Evolutionary conservation across 805 yeast species (phyloP), one percentile per base, ranked within the genome.

Genomic region (Ogataea pini): DNA sequence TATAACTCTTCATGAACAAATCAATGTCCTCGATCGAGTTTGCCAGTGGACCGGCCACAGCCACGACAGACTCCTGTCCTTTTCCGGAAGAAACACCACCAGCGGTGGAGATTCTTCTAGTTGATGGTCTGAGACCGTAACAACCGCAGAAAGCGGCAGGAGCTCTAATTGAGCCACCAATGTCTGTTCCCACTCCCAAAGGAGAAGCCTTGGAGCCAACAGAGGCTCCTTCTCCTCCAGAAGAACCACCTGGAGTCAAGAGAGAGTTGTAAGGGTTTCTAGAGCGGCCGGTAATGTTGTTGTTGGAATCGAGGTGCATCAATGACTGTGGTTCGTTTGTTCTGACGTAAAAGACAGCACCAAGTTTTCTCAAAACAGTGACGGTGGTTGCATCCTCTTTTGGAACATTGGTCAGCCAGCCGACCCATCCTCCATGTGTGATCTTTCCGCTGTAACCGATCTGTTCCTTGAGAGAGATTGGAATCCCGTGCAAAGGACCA

Each of bases 161-260:
- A 7, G 74, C 77, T 51, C 89, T 72, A 48, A 85, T 79, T 12
- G 85, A 78, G 1, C 89, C 89, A 50, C 89, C 89, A 52, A 84
- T 83, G 60, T 84, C 89, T 22, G 86, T 68, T 4, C 75, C 75
- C 24, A 71, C 32, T 1, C 74, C 74, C 41, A 72, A 50, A 1
- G 68, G 47, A 3, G 71, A 61, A 1, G 68, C 74, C 8, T 57
- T 48, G 12, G 59, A 60, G 0, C 64, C 66, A 18, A 65, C 47
- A 13, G 70, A 48, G 0, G 72, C 61, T 36, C 75, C 78, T 55
- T 74, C 78, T 25, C 78, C 78, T 7, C 77, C 76, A 6, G 76
- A 71, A 3, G 76, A 72, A 8, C 78, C 78, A 40, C 78, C 78
- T n/a, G n/a, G n/a, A n/a, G n/a, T n/a, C n/a, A n/a, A n/a, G n/a